phyloP scores from a whole-genome alignment of 768 basidiomycete species.

The Amanita subjunquillea region DNA sequence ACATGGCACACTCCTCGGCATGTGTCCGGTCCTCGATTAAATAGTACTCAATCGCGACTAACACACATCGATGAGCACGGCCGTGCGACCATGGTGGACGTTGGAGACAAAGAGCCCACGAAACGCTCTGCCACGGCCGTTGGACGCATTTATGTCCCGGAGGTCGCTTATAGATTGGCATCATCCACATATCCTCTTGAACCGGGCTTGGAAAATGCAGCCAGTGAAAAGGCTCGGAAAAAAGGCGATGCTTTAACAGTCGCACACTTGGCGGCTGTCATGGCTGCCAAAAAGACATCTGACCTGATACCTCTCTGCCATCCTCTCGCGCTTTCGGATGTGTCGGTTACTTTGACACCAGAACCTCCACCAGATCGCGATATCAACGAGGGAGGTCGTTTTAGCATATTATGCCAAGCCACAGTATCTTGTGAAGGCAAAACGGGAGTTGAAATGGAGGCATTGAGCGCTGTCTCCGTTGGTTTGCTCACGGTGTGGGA shows the following conservation, averaged over 20 bases:
- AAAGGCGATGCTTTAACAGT: slow-evolving; percentile 70
- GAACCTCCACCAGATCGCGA: slow-evolving; percentile 16
- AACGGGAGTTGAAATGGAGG: slow-evolving; percentile 93
- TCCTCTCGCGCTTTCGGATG: slow-evolving; percentile 62
- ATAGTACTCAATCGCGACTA: slow-evolving; percentile 25
- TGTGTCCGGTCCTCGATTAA: slow-evolving; percentile 12
- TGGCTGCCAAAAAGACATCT: slow-evolving; percentile 78
- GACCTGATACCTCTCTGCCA: slow-evolving; percentile 85
- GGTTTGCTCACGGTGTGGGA: slow-evolving; percentile 84
- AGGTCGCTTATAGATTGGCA: slow-evolving; percentile 55
- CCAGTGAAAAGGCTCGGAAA: slow-evolving; percentile 34
- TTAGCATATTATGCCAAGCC: slow-evolving; percentile 52
- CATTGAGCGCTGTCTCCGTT: slow-evolving; percentile 72
- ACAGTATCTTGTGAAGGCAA: slow-evolving; percentile 69
- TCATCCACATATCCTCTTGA: slow-evolving; percentile 27
- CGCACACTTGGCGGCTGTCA: slow-evolving; percentile 79
- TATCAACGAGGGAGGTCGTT: slow-evolving; percentile 12
- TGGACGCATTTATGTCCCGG: slow-evolving; percentile 63
- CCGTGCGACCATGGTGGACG: slow-evolving; percentile 76
- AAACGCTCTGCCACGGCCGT: slow-evolving; percentile 64
- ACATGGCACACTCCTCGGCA: background rate
- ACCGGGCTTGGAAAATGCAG: slow-evolving; percentile 20
- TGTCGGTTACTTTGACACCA: slow-evolving; percentile 53
- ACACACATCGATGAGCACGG: slow-evolving; percentile 71
- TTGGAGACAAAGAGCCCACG: slow-evolving; percentile 51